Conservation (phyloP, 139 green algal species). For the Tetraselmis chui region DNA sequence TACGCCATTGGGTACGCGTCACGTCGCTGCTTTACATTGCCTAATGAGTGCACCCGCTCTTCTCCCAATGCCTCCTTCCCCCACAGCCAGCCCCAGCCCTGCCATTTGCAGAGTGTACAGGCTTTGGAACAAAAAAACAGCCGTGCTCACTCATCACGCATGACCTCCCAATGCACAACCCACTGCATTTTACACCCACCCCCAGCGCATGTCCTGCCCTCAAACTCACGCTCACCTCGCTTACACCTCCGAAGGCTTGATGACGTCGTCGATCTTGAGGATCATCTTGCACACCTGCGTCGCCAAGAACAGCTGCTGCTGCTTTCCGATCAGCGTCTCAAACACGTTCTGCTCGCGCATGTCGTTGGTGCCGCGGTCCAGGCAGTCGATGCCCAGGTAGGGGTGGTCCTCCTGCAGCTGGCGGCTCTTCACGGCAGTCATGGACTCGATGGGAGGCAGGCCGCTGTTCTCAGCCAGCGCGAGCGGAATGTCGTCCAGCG, state of each 20-base stretch:
- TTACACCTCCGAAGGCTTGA: constrained; percentile 75
- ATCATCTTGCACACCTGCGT: constrained; percentile 99
- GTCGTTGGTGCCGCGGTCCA: constrained; percentile 92
- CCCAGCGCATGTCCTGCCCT: too few species aligned
- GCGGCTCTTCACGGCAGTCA: constrained; percentile 76
- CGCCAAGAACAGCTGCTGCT: constrained; percentile 96
- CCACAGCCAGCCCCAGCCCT: too few species aligned
- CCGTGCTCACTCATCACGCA: too few species aligned
- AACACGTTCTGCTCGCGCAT: constrained; percentile 98
- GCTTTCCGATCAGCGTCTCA: constrained; percentile 96
- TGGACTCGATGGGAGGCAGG: constrained; percentile 82
- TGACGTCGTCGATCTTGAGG: constrained; percentile 98
- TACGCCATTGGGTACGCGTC: too few species aligned
- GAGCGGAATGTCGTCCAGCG: constrained; percentile 84
- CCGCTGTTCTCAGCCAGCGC: constrained; percentile 94
- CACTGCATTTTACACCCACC: too few species aligned
- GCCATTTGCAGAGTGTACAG: too few species aligned
- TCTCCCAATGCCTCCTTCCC: too few species aligned
- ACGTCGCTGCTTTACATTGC: too few species aligned
- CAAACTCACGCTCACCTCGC: too few species aligned
- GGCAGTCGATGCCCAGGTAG: constrained; percentile 96
- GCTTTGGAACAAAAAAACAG: too few species aligned
- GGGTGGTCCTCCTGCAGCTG: constrained; percentile 81
- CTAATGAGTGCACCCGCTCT: too few species aligned
- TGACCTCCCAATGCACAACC: too few species aligned